Conservation (phyloP, 2,329 filamentous ascomycete species). For the Aureobasidium sp. region DNA sequence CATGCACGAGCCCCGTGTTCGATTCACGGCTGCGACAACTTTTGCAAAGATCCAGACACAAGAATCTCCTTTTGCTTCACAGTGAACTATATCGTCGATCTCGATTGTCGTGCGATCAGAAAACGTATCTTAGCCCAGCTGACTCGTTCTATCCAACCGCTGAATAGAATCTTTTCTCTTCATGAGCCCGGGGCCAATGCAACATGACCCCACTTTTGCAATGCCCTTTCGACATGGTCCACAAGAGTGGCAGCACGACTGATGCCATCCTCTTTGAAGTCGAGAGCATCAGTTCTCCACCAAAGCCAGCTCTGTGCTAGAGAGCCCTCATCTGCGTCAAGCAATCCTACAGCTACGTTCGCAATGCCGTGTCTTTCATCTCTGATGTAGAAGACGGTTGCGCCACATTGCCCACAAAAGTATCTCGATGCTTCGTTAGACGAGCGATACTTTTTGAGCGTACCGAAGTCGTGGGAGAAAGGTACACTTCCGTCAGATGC, state of each 20-base stretch:
- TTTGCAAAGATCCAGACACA: background rate
- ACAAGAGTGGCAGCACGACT: background rate
- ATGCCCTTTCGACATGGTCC: background rate
- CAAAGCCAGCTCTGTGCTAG: constrained; percentile 54
- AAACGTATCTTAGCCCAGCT: too few species aligned
- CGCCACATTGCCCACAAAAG: constrained; percentile 58
- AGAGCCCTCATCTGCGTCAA: constrained; percentile 46
- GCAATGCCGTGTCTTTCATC: constrained; percentile 48
- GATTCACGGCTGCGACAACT: constrained; percentile 13
- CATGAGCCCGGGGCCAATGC: background rate
- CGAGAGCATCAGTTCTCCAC: constrained; percentile 54
- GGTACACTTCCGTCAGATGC: constrained; percentile 26
- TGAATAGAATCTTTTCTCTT: background rate
- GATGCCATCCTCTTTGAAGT: constrained; percentile 50
- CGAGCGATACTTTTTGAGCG: constrained; percentile 49
- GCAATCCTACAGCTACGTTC: constrained; percentile 56
- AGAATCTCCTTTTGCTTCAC: background rate
- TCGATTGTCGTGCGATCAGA: too few species aligned
- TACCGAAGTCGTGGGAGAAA: constrained; percentile 32
- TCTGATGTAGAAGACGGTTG: constrained; percentile 58
- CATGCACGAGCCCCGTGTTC: constrained; percentile 15
- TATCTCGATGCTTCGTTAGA: constrained; percentile 49
- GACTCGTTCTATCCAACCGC: too few species aligned
- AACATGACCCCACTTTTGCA: background rate
- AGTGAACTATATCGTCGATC: background rate